A percentile compares a stretch with the other conserved stretches of the same genome.
phyloP scores from a whole-genome alignment of 768 basidiomycete species.

The Suillus ampliporus region DNA sequence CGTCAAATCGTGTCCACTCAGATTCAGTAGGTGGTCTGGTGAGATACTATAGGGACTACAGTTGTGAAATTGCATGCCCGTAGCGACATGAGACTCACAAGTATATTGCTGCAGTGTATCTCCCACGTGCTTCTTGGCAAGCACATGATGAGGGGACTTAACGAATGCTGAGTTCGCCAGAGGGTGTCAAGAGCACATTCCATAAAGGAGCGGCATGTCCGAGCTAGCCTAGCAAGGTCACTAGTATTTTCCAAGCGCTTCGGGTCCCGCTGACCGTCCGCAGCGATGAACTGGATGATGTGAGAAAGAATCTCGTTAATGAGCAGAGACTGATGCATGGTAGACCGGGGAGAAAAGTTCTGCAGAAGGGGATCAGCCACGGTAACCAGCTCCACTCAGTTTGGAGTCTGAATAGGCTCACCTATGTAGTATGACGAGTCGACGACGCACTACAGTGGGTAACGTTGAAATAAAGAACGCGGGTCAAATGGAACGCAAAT shows the following conservation, averaged over 20 bases:
- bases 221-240: slow-evolving; percentile 34
- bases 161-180: slow-evolving; percentile 36
- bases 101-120: slow-evolving; percentile 19
- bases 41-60: slow-evolving; percentile 21
- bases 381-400: background rate
- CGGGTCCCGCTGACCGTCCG: slow-evolving; percentile 23
- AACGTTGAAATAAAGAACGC: background rate
- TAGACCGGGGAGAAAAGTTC: background rate
- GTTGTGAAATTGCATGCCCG: slow-evolving; percentile 1
- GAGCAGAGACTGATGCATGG: slow-evolving; percentile 37
- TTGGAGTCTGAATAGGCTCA: background rate
- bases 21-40: slow-evolving; percentile 21
- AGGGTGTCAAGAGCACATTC: slow-evolving; percentile 38
- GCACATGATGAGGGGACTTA: slow-evolving; percentile 36
- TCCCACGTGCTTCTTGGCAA: slow-evolving; percentile 33
- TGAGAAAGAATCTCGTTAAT: slow-evolving; percentile 31
- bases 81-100: slow-evolving; percentile 25
- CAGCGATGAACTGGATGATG: slow-evolving; percentile 31
- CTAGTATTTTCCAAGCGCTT: slow-evolving; percentile 25
- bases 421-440: no score
- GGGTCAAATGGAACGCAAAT: background rate
- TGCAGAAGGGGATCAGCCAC: background rate
- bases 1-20: slow-evolving; percentile 30
- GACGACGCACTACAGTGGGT: background rate
- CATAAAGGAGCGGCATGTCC: slow-evolving; percentile 33